A percentile compares a stretch with the other conserved stretches of the same genome.
Conservation (phyloP, 352 stramenopile species). For the Globisporangium viniferum region DNA sequence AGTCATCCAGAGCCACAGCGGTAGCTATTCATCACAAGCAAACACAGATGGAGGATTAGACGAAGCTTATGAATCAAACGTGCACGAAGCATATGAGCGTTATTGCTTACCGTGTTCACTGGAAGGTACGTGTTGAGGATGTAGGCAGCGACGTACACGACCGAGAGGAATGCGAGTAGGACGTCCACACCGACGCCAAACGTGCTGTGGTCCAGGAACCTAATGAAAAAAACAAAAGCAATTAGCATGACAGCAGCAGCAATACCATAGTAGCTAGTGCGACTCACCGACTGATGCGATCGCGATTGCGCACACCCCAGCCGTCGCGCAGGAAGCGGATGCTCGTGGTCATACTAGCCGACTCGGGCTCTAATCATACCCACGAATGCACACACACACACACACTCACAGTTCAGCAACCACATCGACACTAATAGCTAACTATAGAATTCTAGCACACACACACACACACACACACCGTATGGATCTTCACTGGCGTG, state of each 20-base stretch:
- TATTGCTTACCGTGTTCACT: slow-evolving; percentile 36
- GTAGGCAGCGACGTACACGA: slow-evolving; percentile 67
- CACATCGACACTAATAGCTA: not conserved
- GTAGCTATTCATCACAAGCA: slow-evolving; percentile 36
- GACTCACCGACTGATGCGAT: slow-evolving; percentile 42
- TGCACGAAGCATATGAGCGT: not conserved
- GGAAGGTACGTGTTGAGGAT: slow-evolving; percentile 80
- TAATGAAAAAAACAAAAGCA: slow-evolving; percentile 17
- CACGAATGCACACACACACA: not conserved
- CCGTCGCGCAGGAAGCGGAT: slow-evolving; percentile 26
- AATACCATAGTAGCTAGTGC: not conserved
- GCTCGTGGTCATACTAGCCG: slow-evolving; percentile 27
- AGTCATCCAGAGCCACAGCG: slow-evolving; percentile 57
- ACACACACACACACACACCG: not conserved
- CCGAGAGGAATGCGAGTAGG: slow-evolving; percentile 48
- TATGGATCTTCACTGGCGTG: slow-evolving; percentile 1
- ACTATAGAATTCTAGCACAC: not conserved
- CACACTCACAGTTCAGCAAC: not conserved
- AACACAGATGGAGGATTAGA: not conserved
- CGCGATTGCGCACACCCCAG: slow-evolving; percentile 26
- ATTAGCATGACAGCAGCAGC: not conserved
- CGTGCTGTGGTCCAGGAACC: slow-evolving; percentile 76
- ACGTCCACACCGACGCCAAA: slow-evolving; percentile 66
- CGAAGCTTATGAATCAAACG: not conserved
- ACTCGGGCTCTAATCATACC: slow-evolving; percentile 23